A percentile compares a stretch with the other conserved stretches of the same genome.
Evolutionary conservation across 1,139 yeast species (phyloP).

Genomic region (Chernovozyma sophiae-reginae): DNA sequence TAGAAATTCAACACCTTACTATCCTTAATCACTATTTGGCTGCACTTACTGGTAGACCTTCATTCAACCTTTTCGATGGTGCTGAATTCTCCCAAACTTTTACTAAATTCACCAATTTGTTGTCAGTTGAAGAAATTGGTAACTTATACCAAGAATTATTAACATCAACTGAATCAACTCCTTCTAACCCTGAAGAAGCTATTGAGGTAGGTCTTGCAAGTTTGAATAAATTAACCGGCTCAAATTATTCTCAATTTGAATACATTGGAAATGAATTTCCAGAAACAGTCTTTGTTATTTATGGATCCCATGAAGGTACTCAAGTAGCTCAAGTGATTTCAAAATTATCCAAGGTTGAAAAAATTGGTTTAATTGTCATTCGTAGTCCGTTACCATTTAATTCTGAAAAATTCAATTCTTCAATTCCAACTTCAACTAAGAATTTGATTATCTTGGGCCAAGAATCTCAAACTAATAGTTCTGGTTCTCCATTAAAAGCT

Average conservation of each 20-base stretch:
- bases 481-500: conserved; percentile 46
- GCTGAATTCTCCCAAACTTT: conserved; percentile 58
- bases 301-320: conserved; percentile 68
- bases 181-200: conserved; percentile 34
- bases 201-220: conserved; percentile 39
- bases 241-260: conserved; percentile 63
- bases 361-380: conserved; percentile 64
- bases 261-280: conserved; percentile 62
- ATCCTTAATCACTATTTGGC: conserved; percentile 66
- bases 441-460: conserved; percentile 67
- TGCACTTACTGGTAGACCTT: conserved; percentile 47
- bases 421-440: conserved; percentile 56
- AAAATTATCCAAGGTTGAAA: conserved; percentile 25
- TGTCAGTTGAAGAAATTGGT: conserved; percentile 44
- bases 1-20: conserved; percentile 66
- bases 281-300: conserved; percentile 68
- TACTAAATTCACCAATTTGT: conserved; percentile 44
- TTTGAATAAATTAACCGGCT: conserved; percentile 57
- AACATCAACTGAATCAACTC: conserved; percentile 18
- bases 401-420: conserved; percentile 50
- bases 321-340: conserved; percentile 46
- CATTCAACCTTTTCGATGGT: conserved; percentile 78
- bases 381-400: conserved; percentile 81
- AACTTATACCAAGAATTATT: conserved; percentile 37
- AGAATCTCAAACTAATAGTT: conserved; percentile 25